Evolutionary conservation across 1,139 yeast species (phyloP).

Genomic region (Schizosaccharomyces versatilis): DNA sequence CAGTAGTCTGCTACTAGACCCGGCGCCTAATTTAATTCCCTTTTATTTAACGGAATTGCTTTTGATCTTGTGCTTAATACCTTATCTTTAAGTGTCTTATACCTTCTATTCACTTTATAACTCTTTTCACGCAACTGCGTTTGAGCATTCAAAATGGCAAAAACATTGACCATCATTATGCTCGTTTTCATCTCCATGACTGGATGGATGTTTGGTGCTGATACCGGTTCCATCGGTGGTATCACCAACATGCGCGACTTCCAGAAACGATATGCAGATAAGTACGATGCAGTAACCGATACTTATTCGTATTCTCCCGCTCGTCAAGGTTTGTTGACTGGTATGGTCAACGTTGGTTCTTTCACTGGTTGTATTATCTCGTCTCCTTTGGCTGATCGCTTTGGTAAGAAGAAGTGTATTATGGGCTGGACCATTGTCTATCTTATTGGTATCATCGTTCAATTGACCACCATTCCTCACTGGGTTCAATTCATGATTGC

Average conservation of each 20-base stretch:
- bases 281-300: not conserved
- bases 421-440: constrained; percentile 27
- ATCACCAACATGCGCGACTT: constrained; percentile 52
- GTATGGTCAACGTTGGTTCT: constrained; percentile 34
- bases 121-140: not conserved
- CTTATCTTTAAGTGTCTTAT: not conserved
- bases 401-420: constrained; percentile 33
- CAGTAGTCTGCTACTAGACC: too few species aligned
- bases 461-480: constrained; percentile 28
- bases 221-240: constrained; percentile 63
- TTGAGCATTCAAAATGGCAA: not conserved
- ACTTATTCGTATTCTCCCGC: not conserved
- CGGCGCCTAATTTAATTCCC: too few species aligned
- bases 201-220: constrained; percentile 36
- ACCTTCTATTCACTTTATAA: not conserved
- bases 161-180: not conserved
- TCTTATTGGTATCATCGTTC: constrained; percentile 31
- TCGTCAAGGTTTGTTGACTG: constrained; percentile 26
- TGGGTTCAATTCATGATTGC: constrained; percentile 28
- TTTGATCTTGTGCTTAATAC: not conserved
- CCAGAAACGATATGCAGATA: constrained; percentile 28
- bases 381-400: constrained; percentile 26
- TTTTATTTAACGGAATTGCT: too few species aligned
- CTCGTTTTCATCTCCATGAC: constrained; percentile 3
- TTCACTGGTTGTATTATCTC: constrained; percentile 32